A percentile compares a stretch with the other conserved stretches of the same genome.
phyloP scores from a whole-genome alignment of 352 stramenopile species.

The Phytophthora brassicae region DNA sequence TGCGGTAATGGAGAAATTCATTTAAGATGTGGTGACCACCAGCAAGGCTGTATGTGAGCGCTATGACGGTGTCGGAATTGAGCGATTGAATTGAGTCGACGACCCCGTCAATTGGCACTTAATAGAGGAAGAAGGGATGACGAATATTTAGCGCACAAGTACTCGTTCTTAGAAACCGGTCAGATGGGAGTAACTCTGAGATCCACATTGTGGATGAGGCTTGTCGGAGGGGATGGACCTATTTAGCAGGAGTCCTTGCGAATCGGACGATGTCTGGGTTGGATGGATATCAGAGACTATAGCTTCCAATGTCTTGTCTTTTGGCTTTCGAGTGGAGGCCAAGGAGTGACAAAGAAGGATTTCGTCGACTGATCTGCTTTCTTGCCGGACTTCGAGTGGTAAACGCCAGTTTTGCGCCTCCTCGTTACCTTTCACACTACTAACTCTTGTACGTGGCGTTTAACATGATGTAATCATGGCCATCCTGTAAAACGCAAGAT shows the following conservation, averaged over 20 bases:
- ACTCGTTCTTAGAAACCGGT: background rate
- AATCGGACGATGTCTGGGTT: conserved; percentile 12
- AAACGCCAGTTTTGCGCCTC: background rate
- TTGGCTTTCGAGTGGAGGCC: background rate
- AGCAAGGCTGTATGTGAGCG: background rate
- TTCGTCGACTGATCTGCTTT: too few relatives aligned
- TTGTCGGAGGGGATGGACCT: conserved; percentile 17
- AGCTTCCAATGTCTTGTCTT: conserved; percentile 1
- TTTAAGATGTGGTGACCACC: conserved; percentile 15
- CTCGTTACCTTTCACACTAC: background rate
- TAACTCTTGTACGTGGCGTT: conserved; percentile 7
- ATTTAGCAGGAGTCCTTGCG: conserved; percentile 18
- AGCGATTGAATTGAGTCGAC: background rate
- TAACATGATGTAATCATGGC: conserved; percentile 15
- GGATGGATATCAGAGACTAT: conserved; percentile 16
- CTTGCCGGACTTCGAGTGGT: too few relatives aligned
- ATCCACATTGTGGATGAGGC: too few relatives aligned
- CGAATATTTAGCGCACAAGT: background rate
- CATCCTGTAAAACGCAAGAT: background rate
- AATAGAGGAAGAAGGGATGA: too few relatives aligned
- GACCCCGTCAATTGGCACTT: too few relatives aligned
- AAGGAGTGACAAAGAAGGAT: too few relatives aligned
- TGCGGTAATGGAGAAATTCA: conserved; percentile 17
- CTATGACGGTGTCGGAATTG: background rate
- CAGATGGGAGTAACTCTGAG: too few relatives aligned